Evolutionary conservation across 345 rosid species (phyloP).

Genomic region (Arabidopsis thaliana): DNA sequence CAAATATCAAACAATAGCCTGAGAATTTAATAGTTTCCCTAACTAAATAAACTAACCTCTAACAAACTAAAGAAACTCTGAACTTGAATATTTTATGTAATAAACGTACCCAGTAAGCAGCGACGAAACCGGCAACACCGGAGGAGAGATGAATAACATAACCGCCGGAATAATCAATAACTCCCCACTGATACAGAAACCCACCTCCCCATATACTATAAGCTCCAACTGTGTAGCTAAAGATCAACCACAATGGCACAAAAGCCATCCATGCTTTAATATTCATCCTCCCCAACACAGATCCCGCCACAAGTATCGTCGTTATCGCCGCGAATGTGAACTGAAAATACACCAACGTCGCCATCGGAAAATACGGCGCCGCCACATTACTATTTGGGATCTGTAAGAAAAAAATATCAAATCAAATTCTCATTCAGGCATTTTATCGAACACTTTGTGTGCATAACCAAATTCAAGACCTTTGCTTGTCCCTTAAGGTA

Average conservation of each 20-base stretch:
- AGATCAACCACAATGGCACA: conserved; percentile 76
- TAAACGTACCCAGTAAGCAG: conserved; percentile 74
- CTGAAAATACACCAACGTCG: conserved; percentile 73
- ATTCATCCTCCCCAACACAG: conserved; percentile 82
- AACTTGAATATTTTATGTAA: background rate
- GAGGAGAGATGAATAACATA: conserved; percentile 83
- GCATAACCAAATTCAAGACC: conserved; percentile 29
- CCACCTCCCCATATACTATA: conserved; percentile 86
- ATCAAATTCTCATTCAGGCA: conserved; percentile 1
- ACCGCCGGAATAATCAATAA: conserved; percentile 83
- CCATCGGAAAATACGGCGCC: conserved; percentile 69
- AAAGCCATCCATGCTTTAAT: conserved; percentile 90
- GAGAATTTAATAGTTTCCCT: conserved; percentile 5
- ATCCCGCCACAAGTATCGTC: conserved; percentile 68
- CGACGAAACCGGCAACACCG: conserved; percentile 75
- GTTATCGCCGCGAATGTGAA: conserved; percentile 86
- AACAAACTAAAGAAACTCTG: background rate
- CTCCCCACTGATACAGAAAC: conserved; percentile 80
- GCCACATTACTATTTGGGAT: conserved; percentile 45
- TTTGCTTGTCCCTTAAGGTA: conserved; percentile 58
- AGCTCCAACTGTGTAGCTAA: conserved; percentile 84
- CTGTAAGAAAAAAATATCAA: background rate
- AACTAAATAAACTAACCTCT: conserved; percentile 28
- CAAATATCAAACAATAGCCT: background rate
- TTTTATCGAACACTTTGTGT: conserved; percentile 16